phyloP scores from a whole-genome alignment of 352 stramenopile species.

The Phytophthora palmivora region DNA sequence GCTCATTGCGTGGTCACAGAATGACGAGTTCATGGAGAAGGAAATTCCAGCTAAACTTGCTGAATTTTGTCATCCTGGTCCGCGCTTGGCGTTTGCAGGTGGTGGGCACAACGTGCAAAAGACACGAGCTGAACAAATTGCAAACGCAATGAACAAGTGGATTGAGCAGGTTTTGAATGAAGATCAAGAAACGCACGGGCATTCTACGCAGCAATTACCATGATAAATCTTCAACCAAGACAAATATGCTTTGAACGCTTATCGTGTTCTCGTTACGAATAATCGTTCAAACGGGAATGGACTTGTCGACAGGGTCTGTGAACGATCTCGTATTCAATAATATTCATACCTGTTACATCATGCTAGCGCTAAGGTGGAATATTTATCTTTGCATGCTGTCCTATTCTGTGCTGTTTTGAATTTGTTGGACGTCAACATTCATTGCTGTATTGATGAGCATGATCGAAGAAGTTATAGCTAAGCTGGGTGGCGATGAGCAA shows the following conservation, averaged over 20 bases:
- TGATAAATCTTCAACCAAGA: neutral
- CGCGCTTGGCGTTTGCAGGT: constrained; percentile 44
- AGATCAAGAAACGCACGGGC: constrained; percentile 5
- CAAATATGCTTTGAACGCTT: constrained; percentile 1
- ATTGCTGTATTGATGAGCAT: no score
- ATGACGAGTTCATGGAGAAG: constrained; percentile 59
- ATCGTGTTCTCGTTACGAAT: constrained; percentile 14
- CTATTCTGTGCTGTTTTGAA: no score
- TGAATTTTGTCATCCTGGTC: constrained; percentile 35
- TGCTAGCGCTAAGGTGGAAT: no score
- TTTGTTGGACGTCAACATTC: no score
- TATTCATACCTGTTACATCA: no score
- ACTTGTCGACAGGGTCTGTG: no score
- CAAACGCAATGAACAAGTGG: constrained; percentile 32
- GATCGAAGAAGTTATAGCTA: no score
- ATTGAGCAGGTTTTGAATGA: constrained; percentile 23
- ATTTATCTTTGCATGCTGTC: no score
- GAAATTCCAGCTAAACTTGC: constrained; percentile 48
- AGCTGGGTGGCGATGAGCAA: no score
- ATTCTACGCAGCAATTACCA: constrained; percentile 11
- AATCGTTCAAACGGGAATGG: no score
- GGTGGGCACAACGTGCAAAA: constrained; percentile 75
- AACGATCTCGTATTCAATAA: no score
- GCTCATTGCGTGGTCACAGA: constrained; percentile 53
- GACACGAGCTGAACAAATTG: constrained; percentile 47